These are phyloP conservation scores for Suillus fuscotomentosus DNA, from an alignment of 768 basidiomycete genomes.

Conservation along the genomic window DNA sequence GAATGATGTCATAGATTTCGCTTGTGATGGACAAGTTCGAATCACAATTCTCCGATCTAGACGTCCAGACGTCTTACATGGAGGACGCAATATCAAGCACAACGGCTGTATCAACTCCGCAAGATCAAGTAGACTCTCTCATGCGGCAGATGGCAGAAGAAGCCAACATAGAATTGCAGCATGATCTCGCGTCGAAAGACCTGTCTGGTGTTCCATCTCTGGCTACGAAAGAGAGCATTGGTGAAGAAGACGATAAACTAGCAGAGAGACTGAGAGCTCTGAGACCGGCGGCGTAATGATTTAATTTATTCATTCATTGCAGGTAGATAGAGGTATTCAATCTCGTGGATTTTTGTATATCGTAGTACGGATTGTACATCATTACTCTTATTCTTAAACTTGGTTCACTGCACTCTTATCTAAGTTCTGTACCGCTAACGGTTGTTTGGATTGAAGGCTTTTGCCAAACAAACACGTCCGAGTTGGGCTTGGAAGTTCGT, in stretches of 20 bases:
- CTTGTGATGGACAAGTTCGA: constrained; percentile 99
- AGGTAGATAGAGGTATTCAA: background rate
- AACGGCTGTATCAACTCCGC: constrained; percentile 89
- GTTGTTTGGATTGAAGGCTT: constrained; percentile 6
- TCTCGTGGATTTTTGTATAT: background rate
- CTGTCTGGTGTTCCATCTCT: constrained; percentile 56
- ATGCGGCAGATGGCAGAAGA: constrained; percentile 96
- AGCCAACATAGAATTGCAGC: constrained; percentile 92
- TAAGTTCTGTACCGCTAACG: background rate
- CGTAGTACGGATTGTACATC: background rate
- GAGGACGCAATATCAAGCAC: constrained; percentile 94
- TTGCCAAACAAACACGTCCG: constrained; percentile 10
- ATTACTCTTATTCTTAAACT: background rate
- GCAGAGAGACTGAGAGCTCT: constrained; percentile 88
- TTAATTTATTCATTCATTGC: background rate
- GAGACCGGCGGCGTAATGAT: constrained; percentile 63
- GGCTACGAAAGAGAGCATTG: constrained; percentile 48
- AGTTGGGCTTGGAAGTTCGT: background rate
- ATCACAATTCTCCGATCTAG: constrained; percentile 91
- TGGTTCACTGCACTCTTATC: background rate
- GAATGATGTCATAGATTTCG: constrained; percentile 66
- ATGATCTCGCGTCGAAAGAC: constrained; percentile 75
- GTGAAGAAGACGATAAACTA: constrained; percentile 78
- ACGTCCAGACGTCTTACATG: constrained; percentile 98
- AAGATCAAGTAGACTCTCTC: constrained; percentile 93